Evolutionary conservation across 2,329 filamentous ascomycete genomes (phyloP), one percentile per base, ranked within the genome.

Genomic region (Exutisphaerella laricina): DNA sequence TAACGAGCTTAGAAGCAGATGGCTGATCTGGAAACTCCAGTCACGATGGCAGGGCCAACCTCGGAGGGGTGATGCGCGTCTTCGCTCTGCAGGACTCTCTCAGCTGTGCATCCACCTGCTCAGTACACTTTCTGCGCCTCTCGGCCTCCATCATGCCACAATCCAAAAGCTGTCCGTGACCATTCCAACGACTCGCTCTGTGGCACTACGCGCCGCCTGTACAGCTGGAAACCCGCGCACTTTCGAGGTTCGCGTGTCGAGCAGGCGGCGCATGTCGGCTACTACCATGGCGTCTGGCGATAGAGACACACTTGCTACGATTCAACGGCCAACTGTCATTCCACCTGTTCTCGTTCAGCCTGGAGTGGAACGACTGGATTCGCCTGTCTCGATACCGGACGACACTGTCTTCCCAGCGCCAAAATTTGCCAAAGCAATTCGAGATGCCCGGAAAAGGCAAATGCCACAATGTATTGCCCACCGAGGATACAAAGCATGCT

Each of bases 401-500:
- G 45, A 54, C 44, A 47, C 47, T n/a, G 30, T 39, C 34, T 60
- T 60, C 40, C 53, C 55, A 10, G 13, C 29, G 12, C 50, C 55
- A 4, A 46, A 16, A 20, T 59, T 56, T 39, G 49, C 55, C n/a
- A 38, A 41, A 12, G 53, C 52, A 4, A 45, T 48, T 12, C 18
- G 50, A 26, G 51, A 61, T 36, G 41, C 23, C 32, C 53, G 39
- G 9, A 57, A 60, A 42, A 45, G 56, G 20, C 57, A 55, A 38
- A 63, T 80, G 37, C 85, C 86, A 1, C 83, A 87, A 61, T 76
- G 80, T 42, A 87, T 92, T 50, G 84, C 83, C 1, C 86, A 90
- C 68, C 75, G 86, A 44, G 86, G 86, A 32, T 88, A 82, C 72
- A 90, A 86, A 61, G 80, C 81, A 1, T 73, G 74, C 39, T 85